Conservation (phyloP, 352 stramenopile species). For the Phytophthora sp. region DNA sequence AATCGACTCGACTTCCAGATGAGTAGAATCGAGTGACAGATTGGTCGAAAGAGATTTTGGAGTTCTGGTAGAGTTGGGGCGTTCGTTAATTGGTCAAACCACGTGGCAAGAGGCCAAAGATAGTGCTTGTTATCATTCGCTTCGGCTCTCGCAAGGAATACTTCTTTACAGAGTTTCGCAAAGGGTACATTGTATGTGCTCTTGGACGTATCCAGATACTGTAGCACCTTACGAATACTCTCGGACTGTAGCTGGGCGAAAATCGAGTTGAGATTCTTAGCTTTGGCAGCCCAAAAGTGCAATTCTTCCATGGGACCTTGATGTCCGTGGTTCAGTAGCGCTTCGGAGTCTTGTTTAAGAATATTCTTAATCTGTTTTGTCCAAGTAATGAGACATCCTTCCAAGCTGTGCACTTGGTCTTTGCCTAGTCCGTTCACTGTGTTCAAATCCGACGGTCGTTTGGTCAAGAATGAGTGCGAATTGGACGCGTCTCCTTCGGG, state of each 20-base stretch:
- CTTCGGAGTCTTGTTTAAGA: conserved; percentile 89
- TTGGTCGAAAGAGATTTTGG: conserved; percentile 81
- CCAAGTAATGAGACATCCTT: conserved; percentile 93
- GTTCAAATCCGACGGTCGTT: conserved; percentile 17
- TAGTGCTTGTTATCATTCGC: conserved; percentile 91
- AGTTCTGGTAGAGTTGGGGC: conserved; percentile 56
- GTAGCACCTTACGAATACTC: conserved; percentile 85
- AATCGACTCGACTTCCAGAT: conserved; percentile 92
- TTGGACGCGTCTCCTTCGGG: conserved; percentile 1
- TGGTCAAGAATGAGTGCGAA: conserved; percentile 6
- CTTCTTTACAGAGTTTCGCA: conserved; percentile 92
- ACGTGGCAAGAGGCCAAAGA: conserved; percentile 73
- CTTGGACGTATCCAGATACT: conserved; percentile 88
- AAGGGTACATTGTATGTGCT: conserved; percentile 93
- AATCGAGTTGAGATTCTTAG: conserved; percentile 90
- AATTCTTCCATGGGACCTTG: conserved; percentile 90
- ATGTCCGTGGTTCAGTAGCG: conserved; percentile 59
- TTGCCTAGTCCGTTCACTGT: conserved; percentile 49
- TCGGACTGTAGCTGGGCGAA: conserved; percentile 91
- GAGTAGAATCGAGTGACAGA: conserved; percentile 89
- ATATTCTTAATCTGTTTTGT: conserved; percentile 96
- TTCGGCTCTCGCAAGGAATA: conserved; percentile 87
- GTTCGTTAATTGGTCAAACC: conserved; percentile 54
- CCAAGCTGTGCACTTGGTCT: conserved; percentile 86
- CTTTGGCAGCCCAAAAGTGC: conserved; percentile 87